A percentile compares a stretch with the other conserved stretches of the same genome.
These are phyloP conservation scores for Pistacia atlantica DNA, from an alignment of 345 rosid species.

Conservation along the genomic window DNA sequence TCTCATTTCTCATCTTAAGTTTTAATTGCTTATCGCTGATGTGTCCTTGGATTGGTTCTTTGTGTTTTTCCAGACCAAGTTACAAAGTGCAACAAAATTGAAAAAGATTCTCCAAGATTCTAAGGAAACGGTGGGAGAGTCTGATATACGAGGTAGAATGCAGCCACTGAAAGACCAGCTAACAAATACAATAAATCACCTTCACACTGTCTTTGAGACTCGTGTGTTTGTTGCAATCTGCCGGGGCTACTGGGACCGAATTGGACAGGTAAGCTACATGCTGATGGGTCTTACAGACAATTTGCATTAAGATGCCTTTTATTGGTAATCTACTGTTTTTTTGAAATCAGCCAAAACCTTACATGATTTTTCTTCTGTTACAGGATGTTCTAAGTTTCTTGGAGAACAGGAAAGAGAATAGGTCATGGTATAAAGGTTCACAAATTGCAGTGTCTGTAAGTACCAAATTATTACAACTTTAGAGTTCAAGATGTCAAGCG, in stretches of 20 bases:
- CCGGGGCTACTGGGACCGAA: slow-evolving; percentile 94
- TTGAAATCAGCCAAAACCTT: not conserved
- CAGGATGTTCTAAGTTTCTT: slow-evolving; percentile 88
- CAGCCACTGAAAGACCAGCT: slow-evolving; percentile 86
- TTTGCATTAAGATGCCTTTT: not conserved
- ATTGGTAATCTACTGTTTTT: not conserved
- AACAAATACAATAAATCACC: slow-evolving; percentile 70
- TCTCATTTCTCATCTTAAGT: not conserved
- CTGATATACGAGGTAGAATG: slow-evolving; percentile 77
- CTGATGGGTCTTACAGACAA: slow-evolving; percentile 4
- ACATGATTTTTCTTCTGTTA: slow-evolving; percentile 5
- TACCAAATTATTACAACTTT: slow-evolving; percentile 10
- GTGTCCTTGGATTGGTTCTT: not conserved
- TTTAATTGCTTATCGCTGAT: not conserved
- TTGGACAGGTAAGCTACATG: slow-evolving; percentile 73
- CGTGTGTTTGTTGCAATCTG: slow-evolving; percentile 80
- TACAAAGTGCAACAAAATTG: slow-evolving; percentile 75
- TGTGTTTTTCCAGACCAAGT: slow-evolving; percentile 58
- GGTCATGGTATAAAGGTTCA: slow-evolving; percentile 96
- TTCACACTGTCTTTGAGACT: slow-evolving; percentile 73
- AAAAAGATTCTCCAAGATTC: slow-evolving; percentile 95
- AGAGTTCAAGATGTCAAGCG: slow-evolving; percentile 6
- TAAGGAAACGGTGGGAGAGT: slow-evolving; percentile 80
- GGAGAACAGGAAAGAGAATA: slow-evolving; percentile 94
- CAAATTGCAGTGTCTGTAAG: slow-evolving; percentile 85